Evolutionary conservation across 768 basidiomycete genomes (phyloP).

Genomic region (Phanerodontia chrysosporium): DNA sequence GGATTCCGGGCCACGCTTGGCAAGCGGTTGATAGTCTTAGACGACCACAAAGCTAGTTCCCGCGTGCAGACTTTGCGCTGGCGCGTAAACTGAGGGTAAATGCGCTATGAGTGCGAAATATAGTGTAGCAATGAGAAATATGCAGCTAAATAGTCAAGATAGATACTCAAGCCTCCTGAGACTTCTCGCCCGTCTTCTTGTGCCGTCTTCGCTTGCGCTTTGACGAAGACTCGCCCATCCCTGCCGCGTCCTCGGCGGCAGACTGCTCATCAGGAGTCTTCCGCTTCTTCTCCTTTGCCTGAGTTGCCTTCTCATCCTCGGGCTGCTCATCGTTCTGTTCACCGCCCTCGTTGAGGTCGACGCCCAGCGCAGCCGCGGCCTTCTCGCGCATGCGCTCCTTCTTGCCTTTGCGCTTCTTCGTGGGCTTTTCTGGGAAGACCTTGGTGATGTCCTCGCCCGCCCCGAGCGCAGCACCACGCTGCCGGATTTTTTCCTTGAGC

Average conservation of each 20-base stretch:
- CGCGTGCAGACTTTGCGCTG: too few relatives aligned
- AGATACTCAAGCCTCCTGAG: not conserved
- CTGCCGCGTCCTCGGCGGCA: slow-evolving; percentile 12
- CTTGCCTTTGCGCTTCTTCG: slow-evolving; percentile 50
- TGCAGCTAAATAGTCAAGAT: not conserved
- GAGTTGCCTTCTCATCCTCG: slow-evolving; percentile 24
- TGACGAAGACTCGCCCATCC: slow-evolving; percentile 11
- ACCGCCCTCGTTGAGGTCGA: slow-evolving; percentile 10
- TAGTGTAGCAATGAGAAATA: not conserved
- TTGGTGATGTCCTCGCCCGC: slow-evolving; percentile 17
- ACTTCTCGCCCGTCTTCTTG: slow-evolving; percentile 25
- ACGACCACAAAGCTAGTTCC: too few relatives aligned
- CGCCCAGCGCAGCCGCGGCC: slow-evolving; percentile 15
- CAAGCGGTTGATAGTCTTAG: not conserved
- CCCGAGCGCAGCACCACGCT: slow-evolving; percentile 29
- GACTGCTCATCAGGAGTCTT: slow-evolving; percentile 19
- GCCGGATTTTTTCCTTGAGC: slow-evolving; percentile 57
- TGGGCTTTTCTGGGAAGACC: slow-evolving; percentile 23
- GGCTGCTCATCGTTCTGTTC: slow-evolving; percentile 23
- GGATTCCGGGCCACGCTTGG: not conserved
- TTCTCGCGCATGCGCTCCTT: slow-evolving; percentile 18
- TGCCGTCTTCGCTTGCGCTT: slow-evolving; percentile 42
- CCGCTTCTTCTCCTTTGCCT: slow-evolving; percentile 24
- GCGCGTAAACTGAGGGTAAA: too few relatives aligned
- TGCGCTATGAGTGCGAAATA: too few relatives aligned